Base-by-base conservation (phyloP, 1,284 basidiomycete genomes). In the Ustilago hordei region DNA sequence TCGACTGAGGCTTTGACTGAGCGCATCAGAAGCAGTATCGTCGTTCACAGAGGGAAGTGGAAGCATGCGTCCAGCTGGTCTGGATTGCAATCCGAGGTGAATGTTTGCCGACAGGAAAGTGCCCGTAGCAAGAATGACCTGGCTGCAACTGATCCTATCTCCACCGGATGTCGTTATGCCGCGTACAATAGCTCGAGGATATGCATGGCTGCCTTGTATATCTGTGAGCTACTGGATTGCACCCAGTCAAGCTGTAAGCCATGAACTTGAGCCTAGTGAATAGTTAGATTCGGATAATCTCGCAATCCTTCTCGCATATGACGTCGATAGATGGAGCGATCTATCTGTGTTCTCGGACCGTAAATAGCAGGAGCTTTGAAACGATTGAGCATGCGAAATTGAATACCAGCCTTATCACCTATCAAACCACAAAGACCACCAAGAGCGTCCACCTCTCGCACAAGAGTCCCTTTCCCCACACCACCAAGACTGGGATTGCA, bases 71-170 rank as follows among this genome's bases (percentile, higher is more conserved):
- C 94, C 94, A 3, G 94, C 93, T 7, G 93, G 92, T 62, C 92
- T 92, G 7, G 90, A 89, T 69, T 91, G 91, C 86, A 92, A 89
- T 38, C 93, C 94, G 45, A 95, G 92, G 81, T 95, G 93, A 58
- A 95, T 94, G 86, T 94, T 92, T 15, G 93, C 94, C 2, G 92
- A 91, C 15, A 96, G 89, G 83, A 96, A 96, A 0, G 94, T 96
- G 12, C 94, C 94, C 0, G 94, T 95, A 76, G 93, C 94, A 23
- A 95, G 90, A 34, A 95, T 92, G 6, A 95, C 91, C 77, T 93
- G 90, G 2, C 91, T 91, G 80, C 93, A 95, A 8, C 87, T 87
- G 39, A 95, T 91, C 9, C 91, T 81, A 56, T 94, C 91, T n/a
- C 93, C 93, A 0, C 89, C 89, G 38, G 93, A 92, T 92, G 83